Conservation (phyloP, 2,329 filamentous ascomycete genomes). For the Hymenoscyphus salicellus region DNA sequence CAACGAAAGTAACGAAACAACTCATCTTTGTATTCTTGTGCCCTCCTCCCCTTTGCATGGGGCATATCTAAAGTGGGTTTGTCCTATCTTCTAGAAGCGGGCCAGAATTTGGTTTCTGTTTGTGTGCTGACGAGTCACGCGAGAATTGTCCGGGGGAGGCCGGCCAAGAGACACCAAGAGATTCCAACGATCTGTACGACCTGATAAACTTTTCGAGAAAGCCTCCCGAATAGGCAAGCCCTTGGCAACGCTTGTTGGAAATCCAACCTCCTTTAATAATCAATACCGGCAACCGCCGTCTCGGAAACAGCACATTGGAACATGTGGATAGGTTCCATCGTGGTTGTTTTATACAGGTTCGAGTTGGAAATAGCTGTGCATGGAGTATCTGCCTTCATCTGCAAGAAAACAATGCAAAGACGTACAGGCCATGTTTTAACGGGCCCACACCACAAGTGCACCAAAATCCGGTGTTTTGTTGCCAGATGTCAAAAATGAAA, state of each 20-base stretch:
- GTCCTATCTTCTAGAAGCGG: conserved; percentile 1
- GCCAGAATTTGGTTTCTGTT: background rate
- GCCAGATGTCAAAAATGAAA: background rate
- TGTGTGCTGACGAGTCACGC: background rate
- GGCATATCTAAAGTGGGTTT: conserved; percentile 1
- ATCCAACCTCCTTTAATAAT: no score
- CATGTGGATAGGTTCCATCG: no score
- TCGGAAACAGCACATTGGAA: no score
- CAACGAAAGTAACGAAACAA: background rate
- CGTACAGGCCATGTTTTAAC: background rate
- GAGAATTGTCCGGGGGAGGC: background rate
- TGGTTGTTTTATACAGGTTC: background rate
- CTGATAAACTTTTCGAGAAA: background rate
- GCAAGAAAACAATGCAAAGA: background rate
- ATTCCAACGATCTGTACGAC: conserved; percentile 1
- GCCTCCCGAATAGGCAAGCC: background rate
- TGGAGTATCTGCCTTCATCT: background rate
- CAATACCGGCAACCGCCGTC: no score
- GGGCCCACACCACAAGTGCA: no score
- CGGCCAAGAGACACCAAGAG: background rate
- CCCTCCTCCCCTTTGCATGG: background rate
- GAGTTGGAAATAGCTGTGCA: background rate
- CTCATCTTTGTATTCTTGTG: background rate
- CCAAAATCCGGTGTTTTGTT: background rate
- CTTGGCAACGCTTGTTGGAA: background rate